Evolutionary conservation across 176 grass and related monocot species (phyloP), one percentile per base, ranked within the genome.

Genomic region (Aechmea fasciata): DNA sequence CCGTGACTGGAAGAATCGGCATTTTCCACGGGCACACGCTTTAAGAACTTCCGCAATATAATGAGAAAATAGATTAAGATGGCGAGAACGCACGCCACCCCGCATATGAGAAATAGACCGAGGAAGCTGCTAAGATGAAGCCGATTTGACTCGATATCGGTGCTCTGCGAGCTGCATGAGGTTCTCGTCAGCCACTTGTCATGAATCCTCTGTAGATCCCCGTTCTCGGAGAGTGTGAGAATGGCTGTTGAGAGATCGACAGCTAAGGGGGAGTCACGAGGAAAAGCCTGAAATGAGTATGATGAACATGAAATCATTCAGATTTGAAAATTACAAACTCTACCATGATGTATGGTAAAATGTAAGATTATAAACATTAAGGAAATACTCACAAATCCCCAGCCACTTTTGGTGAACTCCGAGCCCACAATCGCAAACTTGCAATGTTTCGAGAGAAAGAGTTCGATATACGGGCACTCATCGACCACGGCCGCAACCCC

Each of bases 171-270:
- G 41, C 25, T 72, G 73, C 57, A 66, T 1, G 76, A 1, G 11
- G 64, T 76, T 49, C 25, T 23, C 51, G 82, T 57, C 69, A 96
- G 72, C 91, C 87, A 91, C 75, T 96, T 96, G 67, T 96, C 80
- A 51, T 80, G 76, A 73, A 91, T 96, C 64, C 82, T 69, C 66
- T 91, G 87, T 11, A 96, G 91, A 72, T 96, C 87, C 14, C 91
- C 91, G 57, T 78, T 96, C 79, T 96, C 91, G 64, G 91, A 90
- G 67, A 96, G 80, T 63, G 57, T 15, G 81, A 96, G 87, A 78
- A 96, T 91, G 17, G 87, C 77, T 53, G 91, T 91, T 50, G 87
- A 96, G 41, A 96, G 67, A 78, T 96, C 91, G 33, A 88, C 68
- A 7, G 84, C 79, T 69, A 96, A 76, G 65, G 67, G 75, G 15